phyloP scores from a whole-genome alignment of 2,329 filamentous ascomycete genomes.

The Cytospora piceicola region DNA sequence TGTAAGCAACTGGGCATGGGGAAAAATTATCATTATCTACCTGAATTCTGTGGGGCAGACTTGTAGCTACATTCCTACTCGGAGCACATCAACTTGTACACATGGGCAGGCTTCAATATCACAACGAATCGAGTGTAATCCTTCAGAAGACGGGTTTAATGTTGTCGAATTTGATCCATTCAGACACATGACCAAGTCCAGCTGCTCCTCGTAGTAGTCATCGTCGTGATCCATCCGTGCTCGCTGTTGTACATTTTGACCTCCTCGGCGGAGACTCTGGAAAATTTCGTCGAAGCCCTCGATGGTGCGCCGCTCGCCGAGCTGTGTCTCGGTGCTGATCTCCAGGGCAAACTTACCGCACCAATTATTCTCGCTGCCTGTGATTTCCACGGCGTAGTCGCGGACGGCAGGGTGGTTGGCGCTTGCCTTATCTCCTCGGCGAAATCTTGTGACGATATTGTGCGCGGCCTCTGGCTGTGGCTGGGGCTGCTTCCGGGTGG shows the following conservation, averaged over 20 bases:
- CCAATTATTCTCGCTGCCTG: slow-evolving; percentile 7
- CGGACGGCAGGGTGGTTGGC: background rate
- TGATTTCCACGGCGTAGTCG: slow-evolving; percentile 5
- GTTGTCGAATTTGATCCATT: no score
- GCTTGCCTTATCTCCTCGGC: slow-evolving; percentile 4
- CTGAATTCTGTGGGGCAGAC: no score
- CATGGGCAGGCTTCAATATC: no score
- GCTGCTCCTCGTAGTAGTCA: slow-evolving; percentile 15
- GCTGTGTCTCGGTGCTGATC: slow-evolving; percentile 11
- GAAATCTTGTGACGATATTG: slow-evolving; percentile 1
- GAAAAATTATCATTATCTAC: no score
- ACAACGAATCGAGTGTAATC: no score
- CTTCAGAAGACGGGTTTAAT: no score
- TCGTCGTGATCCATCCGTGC: slow-evolving; percentile 3
- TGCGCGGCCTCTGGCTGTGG: background rate
- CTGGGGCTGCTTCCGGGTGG: background rate
- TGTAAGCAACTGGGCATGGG: background rate
- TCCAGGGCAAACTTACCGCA: slow-evolving; percentile 12
- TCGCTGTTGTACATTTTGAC: background rate
- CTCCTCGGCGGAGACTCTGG: background rate
- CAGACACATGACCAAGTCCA: slow-evolving; percentile 10
- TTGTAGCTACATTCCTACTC: no score
- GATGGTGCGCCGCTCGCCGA: background rate
- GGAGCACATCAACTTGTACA: no score
- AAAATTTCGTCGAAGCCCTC: slow-evolving; percentile 3